Evolutionary conservation across 345 rosid species (phyloP).

Genomic region (Bruguiera gymnorhiza): DNA sequence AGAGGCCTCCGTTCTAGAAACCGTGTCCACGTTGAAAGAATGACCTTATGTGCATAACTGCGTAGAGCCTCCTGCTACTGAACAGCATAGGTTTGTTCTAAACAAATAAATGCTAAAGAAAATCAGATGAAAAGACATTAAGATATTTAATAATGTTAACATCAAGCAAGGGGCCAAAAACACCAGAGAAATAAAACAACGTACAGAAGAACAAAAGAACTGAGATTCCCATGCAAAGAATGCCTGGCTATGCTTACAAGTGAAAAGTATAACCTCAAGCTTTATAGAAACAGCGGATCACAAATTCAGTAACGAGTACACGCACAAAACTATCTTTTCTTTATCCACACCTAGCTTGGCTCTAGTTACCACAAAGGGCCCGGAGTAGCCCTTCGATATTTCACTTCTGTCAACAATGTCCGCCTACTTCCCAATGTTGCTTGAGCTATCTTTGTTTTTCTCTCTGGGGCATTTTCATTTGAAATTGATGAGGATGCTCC

Average conservation of each 20-base stretch:
- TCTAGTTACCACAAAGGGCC: too few relatives aligned
- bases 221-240: conserved; percentile 56
- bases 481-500: conserved; percentile 66
- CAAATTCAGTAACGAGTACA: too few relatives aligned
- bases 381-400: too few relatives aligned
- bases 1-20: background rate
- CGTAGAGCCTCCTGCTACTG: background rate
- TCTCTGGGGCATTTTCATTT: conserved; percentile 34
- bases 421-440: conserved; percentile 42
- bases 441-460: conserved; percentile 58
- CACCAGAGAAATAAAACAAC: conserved; percentile 29
- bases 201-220: conserved; percentile 45
- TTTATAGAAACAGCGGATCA: too few relatives aligned
- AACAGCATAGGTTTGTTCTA: background rate
- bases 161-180: conserved; percentile 16
- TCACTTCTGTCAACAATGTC: too few relatives aligned
- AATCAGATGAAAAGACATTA: conserved; percentile 4
- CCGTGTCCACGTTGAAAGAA: background rate
- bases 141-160: conserved; percentile 8
- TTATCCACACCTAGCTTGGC: too few relatives aligned
- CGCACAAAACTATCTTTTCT: too few relatives aligned
- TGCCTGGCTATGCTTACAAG: conserved; percentile 26
- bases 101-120: background rate
- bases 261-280: too few relatives aligned
- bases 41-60: background rate